Base-by-base conservation (phyloP, 176 grass and related monocot genomes). In the Musa beccarii region DNA sequence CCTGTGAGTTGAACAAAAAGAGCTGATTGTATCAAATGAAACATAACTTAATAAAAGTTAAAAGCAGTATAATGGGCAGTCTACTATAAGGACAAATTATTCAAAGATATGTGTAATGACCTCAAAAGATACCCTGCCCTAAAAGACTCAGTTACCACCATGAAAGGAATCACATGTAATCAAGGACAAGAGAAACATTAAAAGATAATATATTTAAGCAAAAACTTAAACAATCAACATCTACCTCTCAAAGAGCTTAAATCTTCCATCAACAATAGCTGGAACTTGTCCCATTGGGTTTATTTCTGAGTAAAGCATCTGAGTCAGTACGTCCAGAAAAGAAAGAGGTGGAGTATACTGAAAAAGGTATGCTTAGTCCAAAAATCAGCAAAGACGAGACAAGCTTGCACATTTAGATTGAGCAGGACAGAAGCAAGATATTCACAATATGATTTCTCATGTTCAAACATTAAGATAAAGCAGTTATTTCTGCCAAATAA, bases 241-340 rank as follows among this genome's bases (percentile, higher is more conserved):
- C 34, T 43, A 43, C 34, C 34, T 96, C 77, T 96, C 93, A 81
- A 83, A 96, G 26, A 96, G 84, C 69, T 86, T 96, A 81, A 86
- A 96, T 78, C 87, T 90, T 75, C 89, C 93, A 78, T 96, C 93
- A 22, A 86, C 54, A 65, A 96, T 88, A 21, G 89, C 85, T 66
- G 93, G 93, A 23, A 96, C 83, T 75, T 92, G 85, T 63, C 82
- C 78, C 87, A 96, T 85, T 49, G 93, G 93, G 79, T 96, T 96
- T 77, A 96, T 84, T 75, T 88, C 89, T 96, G 85, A 76, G 8
- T 23, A 66, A 52, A 66, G 13, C 10, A 77, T 77, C 49, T 65
- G 11, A 77, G 49, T 66, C 68, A 70, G 43, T 70, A 70, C 11
- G 52, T 52, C 17, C 20, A 51, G 10, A 11, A 76, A 22, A 66